Conservation (phyloP, 768 basidiomycete genomes). For the Hypsizygus marmoreus region DNA sequence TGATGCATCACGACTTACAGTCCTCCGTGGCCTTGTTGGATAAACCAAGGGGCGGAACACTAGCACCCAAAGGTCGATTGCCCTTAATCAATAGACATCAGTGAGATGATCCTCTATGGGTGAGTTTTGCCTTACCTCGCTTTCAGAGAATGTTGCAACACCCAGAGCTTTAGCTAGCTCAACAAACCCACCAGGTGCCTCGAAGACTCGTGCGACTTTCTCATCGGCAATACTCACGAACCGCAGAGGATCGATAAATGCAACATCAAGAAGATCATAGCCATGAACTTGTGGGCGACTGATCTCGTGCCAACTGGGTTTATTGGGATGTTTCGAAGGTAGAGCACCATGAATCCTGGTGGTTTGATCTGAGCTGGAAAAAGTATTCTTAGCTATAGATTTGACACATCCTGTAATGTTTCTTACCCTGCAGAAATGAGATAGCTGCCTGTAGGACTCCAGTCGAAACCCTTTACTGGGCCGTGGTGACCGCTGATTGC, state of each 20-base stretch:
- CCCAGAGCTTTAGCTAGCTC: conserved; percentile 54
- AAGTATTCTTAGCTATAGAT: conserved; percentile 5
- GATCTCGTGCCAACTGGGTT: conserved; percentile 76
- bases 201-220: conserved; percentile 92
- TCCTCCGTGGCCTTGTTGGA: conserved; percentile 91
- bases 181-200: conserved; percentile 84
- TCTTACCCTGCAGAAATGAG: conserved; percentile 82
- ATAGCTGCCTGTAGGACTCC: conserved; percentile 88
- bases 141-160: conserved; percentile 47
- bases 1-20: conserved; percentile 40
- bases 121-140: conserved; percentile 42
- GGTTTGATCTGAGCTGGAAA: conserved; percentile 81
- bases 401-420: neutral
- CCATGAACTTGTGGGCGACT: conserved; percentile 95
- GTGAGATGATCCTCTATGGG: neutral
- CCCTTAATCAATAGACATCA: conserved; percentile 40
- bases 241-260: conserved; percentile 71
- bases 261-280: conserved; percentile 84
- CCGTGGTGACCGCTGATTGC: conserved; percentile 87
- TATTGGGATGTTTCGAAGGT: conserved; percentile 18
- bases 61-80: conserved; percentile 74
- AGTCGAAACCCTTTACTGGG: conserved; percentile 76
- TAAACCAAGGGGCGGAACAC: conserved; percentile 89
- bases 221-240: conserved; percentile 96
- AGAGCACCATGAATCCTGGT: conserved; percentile 81